These are phyloP conservation scores for Pleurotus salmoneostramineus DNA, from an alignment of 768 basidiomycete genomes.

Conservation along the genomic window DNA sequence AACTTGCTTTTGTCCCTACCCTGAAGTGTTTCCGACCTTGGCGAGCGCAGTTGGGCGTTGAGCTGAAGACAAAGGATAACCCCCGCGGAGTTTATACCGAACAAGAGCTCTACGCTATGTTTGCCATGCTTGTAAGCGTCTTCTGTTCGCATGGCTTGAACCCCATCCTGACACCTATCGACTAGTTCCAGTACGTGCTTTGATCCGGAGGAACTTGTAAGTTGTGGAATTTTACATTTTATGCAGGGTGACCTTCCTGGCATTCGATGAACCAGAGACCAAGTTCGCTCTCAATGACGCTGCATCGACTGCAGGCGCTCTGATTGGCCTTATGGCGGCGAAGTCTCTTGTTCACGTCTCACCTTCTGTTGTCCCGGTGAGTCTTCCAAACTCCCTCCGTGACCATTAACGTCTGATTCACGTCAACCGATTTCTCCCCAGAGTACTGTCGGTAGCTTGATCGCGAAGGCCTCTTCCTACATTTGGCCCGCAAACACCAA, in stretches of 20 bases:
- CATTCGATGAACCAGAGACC: neutral
- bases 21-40: neutral
- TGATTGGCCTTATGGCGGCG: neutral
- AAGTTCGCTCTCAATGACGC: neutral
- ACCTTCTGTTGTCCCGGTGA: neutral
- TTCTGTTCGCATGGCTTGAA: no score
- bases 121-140: no score
- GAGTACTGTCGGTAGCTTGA: neutral
- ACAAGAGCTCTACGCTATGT: no score
- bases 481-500: constrained; percentile 27
- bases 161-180: no score
- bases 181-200: neutral
- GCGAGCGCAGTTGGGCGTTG: constrained; percentile 33
- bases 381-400: no score
- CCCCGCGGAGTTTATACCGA: no score
- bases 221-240: neutral
- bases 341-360: neutral
- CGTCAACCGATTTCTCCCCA: neutral
- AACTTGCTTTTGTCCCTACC: neutral
- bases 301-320: neutral
- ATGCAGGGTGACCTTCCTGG: neutral
- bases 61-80: constrained; percentile 36
- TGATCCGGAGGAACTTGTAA: neutral
- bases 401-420: neutral
- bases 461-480: neutral